Evolutionary conservation across 1,139 yeast genomes (phyloP).

Genomic region (Geotrichum siamense): DNA sequence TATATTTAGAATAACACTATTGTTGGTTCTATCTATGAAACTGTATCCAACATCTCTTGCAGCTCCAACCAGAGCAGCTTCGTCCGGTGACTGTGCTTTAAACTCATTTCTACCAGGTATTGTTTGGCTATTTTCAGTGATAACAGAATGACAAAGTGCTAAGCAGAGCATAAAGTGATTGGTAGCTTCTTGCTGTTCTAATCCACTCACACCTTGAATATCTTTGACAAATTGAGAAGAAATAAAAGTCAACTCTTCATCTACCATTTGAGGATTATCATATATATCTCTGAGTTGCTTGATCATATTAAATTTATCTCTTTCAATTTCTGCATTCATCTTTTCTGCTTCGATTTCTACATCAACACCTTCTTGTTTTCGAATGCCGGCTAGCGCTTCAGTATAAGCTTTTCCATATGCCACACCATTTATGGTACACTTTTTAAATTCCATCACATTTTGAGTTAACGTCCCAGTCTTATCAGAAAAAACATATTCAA

Average conservation of each 20-base stretch:
- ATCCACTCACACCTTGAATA: constrained; percentile 40
- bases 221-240: constrained; percentile 51
- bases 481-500: constrained; percentile 91
- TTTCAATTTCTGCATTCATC: constrained; percentile 46
- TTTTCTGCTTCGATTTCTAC: constrained; percentile 55
- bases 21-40: constrained; percentile 65
- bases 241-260: constrained; percentile 66
- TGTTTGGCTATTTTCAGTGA: constrained; percentile 52
- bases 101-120: constrained; percentile 49
- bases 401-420: constrained; percentile 92
- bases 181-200: constrained; percentile 52
- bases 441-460: constrained; percentile 93
- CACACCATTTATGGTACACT: constrained; percentile 79
- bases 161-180: constrained; percentile 64
- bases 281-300: constrained; percentile 43
- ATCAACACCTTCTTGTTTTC: constrained; percentile 77
- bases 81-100: constrained; percentile 98
- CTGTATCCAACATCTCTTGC: constrained; percentile 89
- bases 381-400: constrained; percentile 87
- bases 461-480: constrained; percentile 96
- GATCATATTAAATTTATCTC: constrained; percentile 61
- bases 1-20: constrained; percentile 57
- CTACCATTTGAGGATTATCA: constrained; percentile 52
- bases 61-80: constrained; percentile 86
- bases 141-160: constrained; percentile 87